Conservation (phyloP, 768 basidiomycete species). For the Sporobolomyces phaffii region DNA sequence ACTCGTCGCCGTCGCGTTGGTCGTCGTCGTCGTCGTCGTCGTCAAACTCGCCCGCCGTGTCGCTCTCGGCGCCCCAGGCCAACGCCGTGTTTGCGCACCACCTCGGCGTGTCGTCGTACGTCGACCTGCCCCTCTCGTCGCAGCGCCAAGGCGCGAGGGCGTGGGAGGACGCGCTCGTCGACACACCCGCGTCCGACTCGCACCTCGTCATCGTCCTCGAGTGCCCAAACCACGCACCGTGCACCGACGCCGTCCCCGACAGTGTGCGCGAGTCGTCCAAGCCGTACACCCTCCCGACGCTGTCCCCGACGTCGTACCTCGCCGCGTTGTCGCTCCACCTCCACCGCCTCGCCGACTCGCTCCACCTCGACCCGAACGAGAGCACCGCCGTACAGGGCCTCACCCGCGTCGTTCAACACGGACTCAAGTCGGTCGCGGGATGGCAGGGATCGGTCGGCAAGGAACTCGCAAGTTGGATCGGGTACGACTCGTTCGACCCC, state of each 20-base stretch:
- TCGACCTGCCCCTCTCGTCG: slow-evolving; percentile 1
- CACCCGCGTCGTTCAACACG: slow-evolving; percentile 17
- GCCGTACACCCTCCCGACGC: slow-evolving; percentile 9
- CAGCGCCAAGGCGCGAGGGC: not conserved
- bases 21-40: not conserved
- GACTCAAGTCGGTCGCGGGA: slow-evolving; percentile 26
- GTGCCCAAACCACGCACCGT: slow-evolving; percentile 15
- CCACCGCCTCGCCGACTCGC: slow-evolving; percentile 25
- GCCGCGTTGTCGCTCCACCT: slow-evolving; percentile 34
- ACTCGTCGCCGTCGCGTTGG: not conserved
- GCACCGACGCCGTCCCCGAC: too few relatives aligned
- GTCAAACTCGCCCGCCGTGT: not conserved
- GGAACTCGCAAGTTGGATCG: slow-evolving; percentile 30
- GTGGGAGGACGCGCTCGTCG: slow-evolving; percentile 15
- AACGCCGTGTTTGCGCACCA: slow-evolving; percentile 37
- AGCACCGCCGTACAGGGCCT: slow-evolving; percentile 6
- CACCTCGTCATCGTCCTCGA: slow-evolving; percentile 35
- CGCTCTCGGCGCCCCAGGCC: slow-evolving; percentile 21
- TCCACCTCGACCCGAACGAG: not conserved
- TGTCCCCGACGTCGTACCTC: slow-evolving; percentile 24
- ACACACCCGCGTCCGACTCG: not conserved
- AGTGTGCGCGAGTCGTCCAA: not conserved
- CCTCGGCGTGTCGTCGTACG: slow-evolving; percentile 30
- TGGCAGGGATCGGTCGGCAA: slow-evolving; percentile 35
- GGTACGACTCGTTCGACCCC: slow-evolving; percentile 26